A percentile compares a stretch with the other conserved stretches of the same genome.
These are phyloP conservation scores for Elongisporangium undulatum DNA, from an alignment of 352 stramenopile species.

Conservation along the genomic window DNA sequence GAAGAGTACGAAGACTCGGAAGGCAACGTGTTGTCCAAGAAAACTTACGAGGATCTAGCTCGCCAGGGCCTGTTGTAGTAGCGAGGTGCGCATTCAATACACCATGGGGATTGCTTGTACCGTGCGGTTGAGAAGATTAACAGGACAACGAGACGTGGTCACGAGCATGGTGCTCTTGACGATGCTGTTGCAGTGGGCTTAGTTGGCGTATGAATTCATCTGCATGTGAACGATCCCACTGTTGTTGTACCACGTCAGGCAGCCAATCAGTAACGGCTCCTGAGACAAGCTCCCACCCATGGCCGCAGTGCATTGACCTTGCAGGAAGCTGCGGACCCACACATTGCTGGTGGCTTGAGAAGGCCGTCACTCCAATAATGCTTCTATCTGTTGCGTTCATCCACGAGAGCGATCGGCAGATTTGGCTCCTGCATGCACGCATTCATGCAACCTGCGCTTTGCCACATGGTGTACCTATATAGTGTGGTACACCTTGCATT, in stretches of 20 bases:
- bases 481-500: neutral
- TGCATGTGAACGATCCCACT: neutral
- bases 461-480: neutral
- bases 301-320: too few relatives aligned
- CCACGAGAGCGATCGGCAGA: neutral
- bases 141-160: neutral
- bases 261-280: neutral
- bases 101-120: neutral
- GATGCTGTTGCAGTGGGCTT: too few relatives aligned
- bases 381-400: neutral
- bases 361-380: neutral
- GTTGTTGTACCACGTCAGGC: neutral
- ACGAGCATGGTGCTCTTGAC: neutral
- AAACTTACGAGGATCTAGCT: slow-evolving; percentile 98
- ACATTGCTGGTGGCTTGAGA: neutral
- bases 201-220: too few relatives aligned
- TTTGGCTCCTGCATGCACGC: neutral
- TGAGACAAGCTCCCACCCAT: neutral
- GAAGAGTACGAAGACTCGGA: slow-evolving; percentile 99
- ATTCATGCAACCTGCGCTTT: neutral
- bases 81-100: neutral
- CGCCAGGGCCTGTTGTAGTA: slow-evolving; percentile 94
- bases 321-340: too few relatives aligned
- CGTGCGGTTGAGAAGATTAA: too few relatives aligned
- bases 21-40: slow-evolving; percentile 97